Evolutionary conservation across 2,329 filamentous ascomycete genomes (phyloP).

Genomic region (Aspergillus brasiliensis): DNA sequence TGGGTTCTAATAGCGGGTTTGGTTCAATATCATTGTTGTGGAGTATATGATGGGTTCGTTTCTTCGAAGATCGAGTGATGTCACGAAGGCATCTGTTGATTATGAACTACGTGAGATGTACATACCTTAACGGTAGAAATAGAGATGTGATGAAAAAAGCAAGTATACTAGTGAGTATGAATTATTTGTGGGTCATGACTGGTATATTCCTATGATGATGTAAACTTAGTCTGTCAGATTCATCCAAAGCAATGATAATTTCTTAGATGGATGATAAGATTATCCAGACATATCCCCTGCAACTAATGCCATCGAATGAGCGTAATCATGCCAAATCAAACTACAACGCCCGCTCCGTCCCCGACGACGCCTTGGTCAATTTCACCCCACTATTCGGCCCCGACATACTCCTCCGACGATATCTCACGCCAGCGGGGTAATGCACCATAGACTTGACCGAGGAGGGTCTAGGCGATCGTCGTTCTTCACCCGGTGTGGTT

Average conservation of each 20-base stretch:
- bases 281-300: background rate
- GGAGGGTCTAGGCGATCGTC: background rate
- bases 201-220: background rate
- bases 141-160: background rate
- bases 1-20: background rate
- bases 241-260: no score
- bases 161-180: background rate
- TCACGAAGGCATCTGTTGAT: background rate
- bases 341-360: background rate
- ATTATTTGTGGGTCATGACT: background rate
- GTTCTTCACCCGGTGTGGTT: background rate
- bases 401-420: conserved; percentile 4
- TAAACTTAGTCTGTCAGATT: no score
- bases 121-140: background rate
- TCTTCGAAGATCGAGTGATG: no score
- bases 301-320: background rate
- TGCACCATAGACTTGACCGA: conserved; percentile 1
- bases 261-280: no score
- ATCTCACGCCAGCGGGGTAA: background rate
- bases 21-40: background rate
- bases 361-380: background rate
- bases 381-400: background rate
- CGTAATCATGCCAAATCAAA: background rate
- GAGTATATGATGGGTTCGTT: background rate
- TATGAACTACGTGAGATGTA: background rate